Evolutionary conservation across 2,329 filamentous ascomycete species (phyloP), one percentile per base, ranked within the genome.

Genomic region (Periconia digitata): DNA sequence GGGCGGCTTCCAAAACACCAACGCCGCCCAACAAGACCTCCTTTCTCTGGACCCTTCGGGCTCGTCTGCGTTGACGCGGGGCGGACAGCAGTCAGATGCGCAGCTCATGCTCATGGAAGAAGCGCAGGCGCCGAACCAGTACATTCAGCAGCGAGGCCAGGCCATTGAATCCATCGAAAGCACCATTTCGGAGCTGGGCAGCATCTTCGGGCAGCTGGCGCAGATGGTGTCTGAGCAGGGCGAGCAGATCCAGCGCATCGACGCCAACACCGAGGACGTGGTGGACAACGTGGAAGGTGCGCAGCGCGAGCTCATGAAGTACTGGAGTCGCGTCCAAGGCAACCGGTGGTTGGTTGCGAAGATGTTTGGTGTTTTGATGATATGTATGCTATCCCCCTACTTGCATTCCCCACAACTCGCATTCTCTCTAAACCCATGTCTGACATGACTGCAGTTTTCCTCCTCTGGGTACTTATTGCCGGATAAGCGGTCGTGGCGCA

Each of bases 281-380:
- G 92, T 99, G 46, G 92, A 97, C 66, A 99, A 99, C 62, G 92
- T 99, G n/a, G 85, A 96, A 66, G 94, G 94, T 16, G 94, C 94
- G 6, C 94, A 99, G 70, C 82, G 92, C 54, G 92, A 99, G 73
- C 71, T 99, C 65, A 84, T 99, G 75, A 96, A 96, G 72, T 99
- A 97, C 74, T 99, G 94, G 92, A 87, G 85, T 22, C 82, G 92
- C 35, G 92, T 97, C 22, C 94, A 90, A 47, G 90, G 92, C 54
- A 99, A 99, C 76, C 82, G 94, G 56, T 97, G 92, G 94, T 76
- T 99, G 56, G 86, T 97, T 60, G 91, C 91, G 23, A 80, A 79
- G 76, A 88, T 89, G 85, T 88, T 88, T 72, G 85, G 92, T 51
- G 90, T 96, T 42, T 74, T 97, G 61, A 96, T 96, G 92, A 92